phyloP scores from a whole-genome alignment of 2,329 filamentous ascomycete species.

The Ilyonectria mors-panacis region DNA sequence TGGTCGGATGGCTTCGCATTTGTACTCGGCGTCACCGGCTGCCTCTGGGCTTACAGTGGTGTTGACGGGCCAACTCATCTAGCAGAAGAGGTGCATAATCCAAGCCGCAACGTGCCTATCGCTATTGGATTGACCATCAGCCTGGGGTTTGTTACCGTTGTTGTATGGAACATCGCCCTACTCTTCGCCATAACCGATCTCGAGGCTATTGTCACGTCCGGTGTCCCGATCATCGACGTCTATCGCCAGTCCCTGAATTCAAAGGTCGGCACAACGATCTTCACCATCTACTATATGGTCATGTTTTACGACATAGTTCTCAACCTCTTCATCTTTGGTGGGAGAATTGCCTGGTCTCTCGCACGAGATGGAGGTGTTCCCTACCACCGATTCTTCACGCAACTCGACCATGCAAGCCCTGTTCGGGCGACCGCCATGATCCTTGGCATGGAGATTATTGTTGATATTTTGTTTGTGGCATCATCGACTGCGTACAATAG shows the following conservation, averaged over 20 bases:
- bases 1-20: conserved; percentile 47
- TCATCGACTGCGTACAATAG: conserved; percentile 45
- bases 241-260: conserved; percentile 45
- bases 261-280: conserved; percentile 44
- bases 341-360: conserved; percentile 46
- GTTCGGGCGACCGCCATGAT: conserved; percentile 44
- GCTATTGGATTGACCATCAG: conserved; percentile 45
- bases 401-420: conserved; percentile 42
- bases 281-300: conserved; percentile 45
- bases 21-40: conserved; percentile 43
- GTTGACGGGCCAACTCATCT: conserved; percentile 43
- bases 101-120: conserved; percentile 44
- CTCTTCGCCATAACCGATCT: conserved; percentile 46
- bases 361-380: conserved; percentile 45
- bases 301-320: conserved; percentile 48
- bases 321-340: conserved; percentile 46
- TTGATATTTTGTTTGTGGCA: conserved; percentile 44
- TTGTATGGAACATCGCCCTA: conserved; percentile 45
- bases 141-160: conserved; percentile 40
- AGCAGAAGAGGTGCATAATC: conserved; percentile 45
- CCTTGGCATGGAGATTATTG: conserved; percentile 9
- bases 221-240: conserved; percentile 44
- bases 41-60: conserved; percentile 45
- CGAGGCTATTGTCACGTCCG: conserved; percentile 42
- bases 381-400: conserved; percentile 39